Conservation (phyloP, 2,329 filamentous ascomycete species). For the Calonectria hawksworthii region DNA sequence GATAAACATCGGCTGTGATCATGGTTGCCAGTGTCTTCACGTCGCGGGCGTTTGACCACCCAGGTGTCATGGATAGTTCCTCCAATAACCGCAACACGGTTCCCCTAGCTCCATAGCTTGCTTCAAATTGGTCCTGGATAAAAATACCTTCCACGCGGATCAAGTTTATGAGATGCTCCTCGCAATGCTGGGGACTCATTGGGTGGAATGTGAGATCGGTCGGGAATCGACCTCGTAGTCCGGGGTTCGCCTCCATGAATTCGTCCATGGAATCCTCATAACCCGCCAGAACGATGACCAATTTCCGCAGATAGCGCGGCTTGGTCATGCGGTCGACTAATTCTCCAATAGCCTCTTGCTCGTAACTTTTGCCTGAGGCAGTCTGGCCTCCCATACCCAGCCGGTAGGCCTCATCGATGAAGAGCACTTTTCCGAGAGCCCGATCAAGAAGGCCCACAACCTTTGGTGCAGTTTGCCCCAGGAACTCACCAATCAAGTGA, state of each 20-base stretch:
- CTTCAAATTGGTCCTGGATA: background rate
- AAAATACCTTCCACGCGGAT: background rate
- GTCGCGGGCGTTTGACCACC: background rate
- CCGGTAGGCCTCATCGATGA: slow-evolving; percentile 80
- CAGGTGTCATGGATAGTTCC: background rate
- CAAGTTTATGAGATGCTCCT: slow-evolving; percentile 56
- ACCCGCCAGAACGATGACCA: slow-evolving; percentile 77
- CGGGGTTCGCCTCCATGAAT: slow-evolving; percentile 72
- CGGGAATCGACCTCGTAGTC: slow-evolving; percentile 74
- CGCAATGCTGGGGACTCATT: slow-evolving; percentile 60
- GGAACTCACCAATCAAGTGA: slow-evolving; percentile 76
- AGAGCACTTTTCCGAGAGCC: slow-evolving; percentile 76
- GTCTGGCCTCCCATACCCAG: slow-evolving; percentile 62
- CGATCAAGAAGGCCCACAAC: slow-evolving; percentile 71
- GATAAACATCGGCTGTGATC: background rate
- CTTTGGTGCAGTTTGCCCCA: slow-evolving; percentile 79
- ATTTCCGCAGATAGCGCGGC: slow-evolving; percentile 67
- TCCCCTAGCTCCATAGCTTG: background rate
- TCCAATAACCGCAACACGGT: background rate
- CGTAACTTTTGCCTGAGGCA: slow-evolving; percentile 55
- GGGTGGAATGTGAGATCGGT: slow-evolving; percentile 69
- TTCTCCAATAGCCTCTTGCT: slow-evolving; percentile 67
- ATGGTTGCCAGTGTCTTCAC: background rate
- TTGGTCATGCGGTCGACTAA: slow-evolving; percentile 66
- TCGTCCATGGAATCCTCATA: slow-evolving; percentile 76